Percentiles rank a stretch among this genome's conserved stretches.
phyloP scores from a whole-genome alignment of 306 rosid species.

The Dryas octopetala region DNA sequence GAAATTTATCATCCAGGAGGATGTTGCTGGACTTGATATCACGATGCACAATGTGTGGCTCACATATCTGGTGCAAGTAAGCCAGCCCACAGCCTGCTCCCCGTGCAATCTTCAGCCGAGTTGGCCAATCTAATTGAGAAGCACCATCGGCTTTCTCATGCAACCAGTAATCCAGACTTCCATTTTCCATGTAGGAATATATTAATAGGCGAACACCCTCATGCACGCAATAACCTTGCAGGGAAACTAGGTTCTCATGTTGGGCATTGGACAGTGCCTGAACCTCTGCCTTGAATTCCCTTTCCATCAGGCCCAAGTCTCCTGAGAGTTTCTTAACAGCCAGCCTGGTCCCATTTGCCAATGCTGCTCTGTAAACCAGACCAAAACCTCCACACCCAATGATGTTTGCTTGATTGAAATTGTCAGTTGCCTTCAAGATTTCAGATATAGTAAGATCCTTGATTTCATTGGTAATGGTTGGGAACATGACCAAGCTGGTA shows the following conservation, averaged over 20 bases:
- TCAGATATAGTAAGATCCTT: conserved; percentile 79
- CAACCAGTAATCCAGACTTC: conserved; percentile 93
- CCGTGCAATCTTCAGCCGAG: conserved; percentile 58
- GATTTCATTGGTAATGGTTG: conserved; percentile 53
- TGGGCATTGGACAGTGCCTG: conserved; percentile 88
- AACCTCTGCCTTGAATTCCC: conserved; percentile 94
- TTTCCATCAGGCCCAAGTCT: conserved; percentile 86
- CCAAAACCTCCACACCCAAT: conserved; percentile 97
- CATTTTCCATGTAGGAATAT: conserved; percentile 87
- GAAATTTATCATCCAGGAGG: conserved; percentile 73
- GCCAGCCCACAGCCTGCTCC: conserved; percentile 81
- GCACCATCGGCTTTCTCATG: conserved; percentile 86
- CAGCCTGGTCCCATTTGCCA: conserved; percentile 63
- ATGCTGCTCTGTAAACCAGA: conserved; percentile 83
- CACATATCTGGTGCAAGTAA: conserved; percentile 85
- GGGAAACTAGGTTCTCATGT: conserved; percentile 82
- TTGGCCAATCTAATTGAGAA: conserved; percentile 78
- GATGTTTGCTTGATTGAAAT: conserved; percentile 89
- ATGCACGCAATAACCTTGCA: conserved; percentile 87
- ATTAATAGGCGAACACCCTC: conserved; percentile 76
- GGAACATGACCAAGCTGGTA: conserved; percentile 83
- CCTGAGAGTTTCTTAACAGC: conserved; percentile 97
- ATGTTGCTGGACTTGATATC: conserved; percentile 95
- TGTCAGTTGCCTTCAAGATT: conserved; percentile 81
- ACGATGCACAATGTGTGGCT: conserved; percentile 92